Evolutionary conservation across 208 protist species (phyloP).

Genomic region (Crithidia thermophila): DNA sequence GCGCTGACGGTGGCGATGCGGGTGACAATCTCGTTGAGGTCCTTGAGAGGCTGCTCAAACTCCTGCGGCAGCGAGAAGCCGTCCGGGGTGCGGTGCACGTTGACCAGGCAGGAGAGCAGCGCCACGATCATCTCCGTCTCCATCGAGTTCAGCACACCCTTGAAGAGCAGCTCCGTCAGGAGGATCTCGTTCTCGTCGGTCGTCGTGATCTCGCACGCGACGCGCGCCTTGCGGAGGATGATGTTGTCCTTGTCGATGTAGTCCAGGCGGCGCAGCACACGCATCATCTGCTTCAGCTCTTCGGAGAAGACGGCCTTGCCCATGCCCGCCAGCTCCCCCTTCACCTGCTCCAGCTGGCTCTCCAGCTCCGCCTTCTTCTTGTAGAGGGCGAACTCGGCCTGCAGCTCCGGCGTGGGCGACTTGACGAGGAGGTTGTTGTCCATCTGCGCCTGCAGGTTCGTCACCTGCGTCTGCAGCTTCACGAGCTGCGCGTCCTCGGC

Average conservation of each 20-base stretch:
- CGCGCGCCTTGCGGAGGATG: conserved; percentile 97
- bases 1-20: conserved; percentile 93
- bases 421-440: conserved; percentile 66
- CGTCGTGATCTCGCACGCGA: conserved; percentile 98
- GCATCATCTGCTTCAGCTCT: conserved; percentile 96
- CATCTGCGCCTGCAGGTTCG: conserved; percentile 86
- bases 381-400: conserved; percentile 65
- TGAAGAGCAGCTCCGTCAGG: conserved; percentile 98
- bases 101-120: conserved; percentile 96
- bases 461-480: conserved; percentile 84
- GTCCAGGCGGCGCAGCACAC: conserved; percentile 96
- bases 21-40: conserved; percentile 91
- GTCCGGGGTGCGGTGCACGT: conserved; percentile 94
- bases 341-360: conserved; percentile 66
- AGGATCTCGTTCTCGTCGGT: conserved; percentile 98
- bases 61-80: conserved; percentile 85
- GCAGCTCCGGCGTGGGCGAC: conserved; percentile 60
- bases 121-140: conserved; percentile 95
- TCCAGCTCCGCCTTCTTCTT: conserved; percentile 74
- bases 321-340: conserved; percentile 83
- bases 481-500: conserved; percentile 87
- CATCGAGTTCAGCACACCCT: conserved; percentile 97
- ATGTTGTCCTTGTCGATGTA: conserved; percentile 98
- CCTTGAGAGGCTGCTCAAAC: conserved; percentile 89
- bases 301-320: conserved; percentile 92